Conservation (phyloP, 371 early-diverging fungal species). For the Actinomortierella ambigua region DNA sequence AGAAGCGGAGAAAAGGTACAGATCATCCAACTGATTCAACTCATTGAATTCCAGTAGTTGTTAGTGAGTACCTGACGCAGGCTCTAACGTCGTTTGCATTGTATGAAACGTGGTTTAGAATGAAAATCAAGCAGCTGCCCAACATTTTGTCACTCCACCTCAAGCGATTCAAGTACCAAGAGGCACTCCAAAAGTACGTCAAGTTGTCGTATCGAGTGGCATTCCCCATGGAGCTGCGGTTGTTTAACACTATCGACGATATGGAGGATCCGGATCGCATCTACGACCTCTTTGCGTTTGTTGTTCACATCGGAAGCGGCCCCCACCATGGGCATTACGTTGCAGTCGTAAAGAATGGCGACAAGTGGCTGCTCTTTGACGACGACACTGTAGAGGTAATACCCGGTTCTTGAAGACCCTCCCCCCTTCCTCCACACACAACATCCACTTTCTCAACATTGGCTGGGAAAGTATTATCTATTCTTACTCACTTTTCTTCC, state of each 20-base stretch:
- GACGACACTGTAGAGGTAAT: conserved; percentile 88
- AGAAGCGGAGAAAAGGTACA: conserved; percentile 91
- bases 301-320: conserved; percentile 95
- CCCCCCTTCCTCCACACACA: no score
- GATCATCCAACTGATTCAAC: no score
- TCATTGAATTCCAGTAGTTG: no score
- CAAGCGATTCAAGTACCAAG: conserved; percentile 97
- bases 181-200: conserved; percentile 85
- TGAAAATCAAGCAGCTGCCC: conserved; percentile 94
- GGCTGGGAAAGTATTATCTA: no score
- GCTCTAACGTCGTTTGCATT: no score
- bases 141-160: conserved; percentile 94
- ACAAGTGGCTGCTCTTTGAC: conserved; percentile 93
- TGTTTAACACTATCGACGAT: conserved; percentile 94
- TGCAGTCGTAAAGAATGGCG: conserved; percentile 83
- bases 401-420: no score
- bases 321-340: conserved; percentile 98
- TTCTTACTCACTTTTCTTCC: no score
- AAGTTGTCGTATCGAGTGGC: conserved; percentile 95
- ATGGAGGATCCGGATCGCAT: conserved; percentile 85
- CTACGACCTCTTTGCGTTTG: conserved; percentile 88
- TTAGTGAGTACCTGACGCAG: no score
- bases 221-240: conserved; percentile 90
- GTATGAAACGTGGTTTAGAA: conserved; percentile 64
- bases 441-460: no score